Evolutionary conservation across 257 asterid genomes (phyloP), one percentile per base, ranked within the genome.

Genomic region (Craterostigma plantagineum): DNA sequence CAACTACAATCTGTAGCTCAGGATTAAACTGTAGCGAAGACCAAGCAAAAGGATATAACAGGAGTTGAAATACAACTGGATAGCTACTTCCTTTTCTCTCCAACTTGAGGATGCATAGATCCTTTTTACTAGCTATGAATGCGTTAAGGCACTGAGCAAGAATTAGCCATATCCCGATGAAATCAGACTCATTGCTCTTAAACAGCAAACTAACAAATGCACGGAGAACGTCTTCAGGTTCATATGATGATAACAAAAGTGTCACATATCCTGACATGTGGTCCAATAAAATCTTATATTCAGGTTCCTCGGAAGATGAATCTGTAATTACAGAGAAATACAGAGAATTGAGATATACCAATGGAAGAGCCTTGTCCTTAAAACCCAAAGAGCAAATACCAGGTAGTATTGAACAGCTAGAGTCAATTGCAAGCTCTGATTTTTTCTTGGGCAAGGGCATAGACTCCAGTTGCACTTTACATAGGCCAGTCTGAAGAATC

Each of bases 401-500:
- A 17, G 61, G 52, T 14, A 48, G 38, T 23, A 34, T 41, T 27
- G 37, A 67, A 48, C 39, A 38, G 39, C 54, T 69, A 48, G 58
- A 40, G 55, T 56, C 69, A 37, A 45, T 38, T 46, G 60, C 52
- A 50, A 43, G 51, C 45, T 60, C 66, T 43, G 63, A 43, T n/a
- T 40, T 65, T 35, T 59, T 57, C 13, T 64, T 43, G 56, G 34
- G n/a, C n/a, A n/a, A n/a, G n/a, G n/a, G 53, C 51, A 62, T 53
- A 5, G 61, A 42, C 37, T 69, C 76, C 41, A 67, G 27, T 45
- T 47, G 44, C 68, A 75, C 65, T 65, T 72, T 70, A 75, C 77
- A 81, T 15, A 77, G 81, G 64, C 75, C 81, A 53, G 85, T 77
- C 57, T 55, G 72, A 49, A 82, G 55, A 57, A 70, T 57, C 42